phyloP scores from a whole-genome alignment of 1,139 yeast genomes.

The Kurtzmaniella natalensis region DNA sequence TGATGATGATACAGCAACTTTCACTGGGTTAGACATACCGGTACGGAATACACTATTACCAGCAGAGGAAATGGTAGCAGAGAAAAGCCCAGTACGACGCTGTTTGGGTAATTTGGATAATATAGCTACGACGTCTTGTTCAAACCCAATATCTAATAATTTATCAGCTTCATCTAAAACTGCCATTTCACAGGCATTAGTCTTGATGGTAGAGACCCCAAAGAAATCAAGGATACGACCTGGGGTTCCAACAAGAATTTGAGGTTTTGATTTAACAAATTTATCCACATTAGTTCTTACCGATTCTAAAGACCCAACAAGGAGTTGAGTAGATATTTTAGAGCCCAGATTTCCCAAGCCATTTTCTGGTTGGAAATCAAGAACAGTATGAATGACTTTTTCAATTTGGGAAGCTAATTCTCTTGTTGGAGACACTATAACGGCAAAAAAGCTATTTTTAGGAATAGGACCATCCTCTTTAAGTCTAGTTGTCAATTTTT shows the following conservation, averaged over 20 bases:
- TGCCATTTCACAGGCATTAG: conserved; percentile 62
- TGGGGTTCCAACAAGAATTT: conserved; percentile 86
- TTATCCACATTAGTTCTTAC: conserved; percentile 70
- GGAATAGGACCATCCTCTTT: conserved; percentile 26
- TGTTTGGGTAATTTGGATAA: conserved; percentile 76
- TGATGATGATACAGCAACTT: conserved; percentile 68
- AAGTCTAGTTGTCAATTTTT: conserved; percentile 43
- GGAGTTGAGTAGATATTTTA: conserved; percentile 57
- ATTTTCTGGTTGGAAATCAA: conserved; percentile 54
- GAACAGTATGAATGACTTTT: conserved; percentile 55
- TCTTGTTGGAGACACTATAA: conserved; percentile 85
- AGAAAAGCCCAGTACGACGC: conserved; percentile 87
- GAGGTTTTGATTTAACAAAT: conserved; percentile 55
- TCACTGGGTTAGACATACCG: conserved; percentile 88
- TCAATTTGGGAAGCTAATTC: conserved; percentile 86
- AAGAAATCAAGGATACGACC: conserved; percentile 83
- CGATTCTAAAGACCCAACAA: conserved; percentile 74
- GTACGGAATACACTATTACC: conserved; percentile 65
- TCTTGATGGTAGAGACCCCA: conserved; percentile 44
- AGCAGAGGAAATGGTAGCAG: conserved; percentile 86
- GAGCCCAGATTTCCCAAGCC: conserved; percentile 7
- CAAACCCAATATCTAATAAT: conserved; percentile 75
- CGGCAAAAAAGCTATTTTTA: conserved; percentile 65
- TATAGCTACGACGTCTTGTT: conserved; percentile 62
- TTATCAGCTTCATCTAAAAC: conserved; percentile 94